Base-by-base conservation (phyloP, 495 filamentous ascomycete genomes). In the Lindgomyces ingoldianus region DNA sequence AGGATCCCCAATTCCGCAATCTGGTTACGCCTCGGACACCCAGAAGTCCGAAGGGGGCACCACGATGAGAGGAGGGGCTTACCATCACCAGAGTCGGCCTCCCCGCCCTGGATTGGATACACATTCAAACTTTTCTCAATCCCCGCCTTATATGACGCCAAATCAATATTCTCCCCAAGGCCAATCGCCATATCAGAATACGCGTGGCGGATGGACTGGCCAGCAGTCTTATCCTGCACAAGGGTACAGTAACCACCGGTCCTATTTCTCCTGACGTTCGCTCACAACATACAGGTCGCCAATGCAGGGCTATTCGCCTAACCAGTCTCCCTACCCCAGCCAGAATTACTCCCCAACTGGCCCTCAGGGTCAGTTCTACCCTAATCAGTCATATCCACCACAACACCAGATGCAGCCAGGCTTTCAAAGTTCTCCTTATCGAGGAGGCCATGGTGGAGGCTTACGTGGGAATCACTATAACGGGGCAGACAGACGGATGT, bases 171-270 rank as follows among this genome's bases (percentile, higher is more conserved):
- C 72, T 3, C 89, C 90, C 36, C 83, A 83, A 41, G 80, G 83
- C 9, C 80, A 83, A 50, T 91, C 89, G 25, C 87, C 89, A 1
- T 87, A 87, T 73, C 77, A 75, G 39, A 74, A 74, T 55, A 79
- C 80, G 27, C 78, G 84, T 67, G 83, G 83, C 22, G 81, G 82
- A 25, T 84, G 86, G 77, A 77, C 76, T 63, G 83, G 83, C 62
- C 74, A 77, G 33, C 79, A 79, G 12, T 47, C 51, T 2, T 53
- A 62, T 49, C 36, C 57, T 42, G 85, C 84, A 63, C 82, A 84
- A 75, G 80, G 81, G 88, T 90, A 78, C 39, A 74, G 84, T 69
- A 51, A 45, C 9, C 1, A 42, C 24, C n/a, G 9, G 11, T 36
- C 44, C 33, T 11, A 46, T 50, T 22, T 11, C n/a, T 30, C 25